Evolutionary conservation across 2,329 filamentous ascomycete genomes (phyloP).

Genomic region (Fusarium sp.): DNA sequence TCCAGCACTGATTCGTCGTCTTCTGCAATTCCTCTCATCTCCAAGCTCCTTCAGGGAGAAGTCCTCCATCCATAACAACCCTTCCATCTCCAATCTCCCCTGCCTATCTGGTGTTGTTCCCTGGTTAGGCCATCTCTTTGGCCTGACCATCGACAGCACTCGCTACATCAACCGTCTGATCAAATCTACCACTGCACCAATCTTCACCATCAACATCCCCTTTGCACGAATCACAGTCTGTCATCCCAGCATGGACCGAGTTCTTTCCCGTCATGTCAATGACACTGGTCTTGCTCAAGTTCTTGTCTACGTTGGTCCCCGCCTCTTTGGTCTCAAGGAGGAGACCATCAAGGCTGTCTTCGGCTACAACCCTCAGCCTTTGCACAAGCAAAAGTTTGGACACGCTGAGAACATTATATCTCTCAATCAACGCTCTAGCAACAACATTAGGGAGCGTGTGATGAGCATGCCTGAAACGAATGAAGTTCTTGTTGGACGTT

Average conservation of each 20-base stretch:
- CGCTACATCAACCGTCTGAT: conserved; percentile 42
- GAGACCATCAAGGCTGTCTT: conserved; percentile 37
- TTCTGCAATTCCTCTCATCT: neutral
- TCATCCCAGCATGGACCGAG: conserved; percentile 41
- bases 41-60: conserved; percentile 13
- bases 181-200: conserved; percentile 28
- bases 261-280: conserved; percentile 39
- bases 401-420: conserved; percentile 30
- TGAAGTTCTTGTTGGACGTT: conserved; percentile 37
- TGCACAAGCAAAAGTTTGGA: conserved; percentile 42
- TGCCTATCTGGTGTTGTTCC: conserved; percentile 34
- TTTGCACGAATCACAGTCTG: conserved; percentile 41
- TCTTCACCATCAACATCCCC: conserved; percentile 44
- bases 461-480: conserved; percentile 25
- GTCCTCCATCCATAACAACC: neutral
- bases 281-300: conserved; percentile 45
- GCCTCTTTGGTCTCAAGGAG: conserved; percentile 39
- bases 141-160: conserved; percentile 35
- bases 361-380: conserved; percentile 39
- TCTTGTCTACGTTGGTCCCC: conserved; percentile 42
- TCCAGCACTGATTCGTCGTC: neutral
- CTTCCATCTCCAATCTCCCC: conserved; percentile 34
- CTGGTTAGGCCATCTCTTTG: conserved; percentile 39
- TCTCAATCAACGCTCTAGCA: conserved; percentile 35
- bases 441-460: conserved; percentile 33